Evolutionary conservation across 257 asterid species (phyloP).

Genomic region (Solanum chmielewskii): DNA sequence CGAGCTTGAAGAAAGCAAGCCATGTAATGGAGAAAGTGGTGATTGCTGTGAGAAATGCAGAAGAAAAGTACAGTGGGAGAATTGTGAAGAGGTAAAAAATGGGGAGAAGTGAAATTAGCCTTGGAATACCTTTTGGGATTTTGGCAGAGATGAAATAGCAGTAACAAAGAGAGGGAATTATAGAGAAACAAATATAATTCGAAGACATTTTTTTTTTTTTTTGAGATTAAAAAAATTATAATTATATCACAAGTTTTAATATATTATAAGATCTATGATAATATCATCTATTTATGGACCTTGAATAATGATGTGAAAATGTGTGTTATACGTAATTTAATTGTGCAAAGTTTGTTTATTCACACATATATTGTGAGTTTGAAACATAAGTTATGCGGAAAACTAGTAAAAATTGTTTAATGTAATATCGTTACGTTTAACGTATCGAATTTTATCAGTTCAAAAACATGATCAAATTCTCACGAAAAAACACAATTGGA

Average conservation of each 20-base stretch:
- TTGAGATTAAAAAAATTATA: not conserved
- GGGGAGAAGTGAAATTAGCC: constrained; percentile 11
- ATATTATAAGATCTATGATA: not conserved
- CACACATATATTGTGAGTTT: not conserved
- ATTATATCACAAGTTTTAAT: no score
- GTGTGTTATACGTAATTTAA: not conserved
- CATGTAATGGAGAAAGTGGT: constrained; percentile 53
- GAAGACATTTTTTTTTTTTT: not conserved
- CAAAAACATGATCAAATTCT: not conserved
- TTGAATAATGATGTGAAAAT: not conserved
- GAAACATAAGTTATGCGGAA: not conserved
- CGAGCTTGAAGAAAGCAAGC: constrained; percentile 66
- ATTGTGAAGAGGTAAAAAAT: not conserved
- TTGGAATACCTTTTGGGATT: constrained; percentile 15
- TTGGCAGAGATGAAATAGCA: constrained; percentile 32
- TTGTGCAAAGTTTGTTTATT: not conserved
- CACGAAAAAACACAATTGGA: accelerated
- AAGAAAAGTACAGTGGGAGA: constrained; percentile 24
- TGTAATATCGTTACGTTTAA: no score
- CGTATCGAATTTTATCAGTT: no score
- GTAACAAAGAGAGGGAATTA: constrained; percentile 19
- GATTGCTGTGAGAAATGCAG: constrained; percentile 7
- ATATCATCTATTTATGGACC: not conserved
- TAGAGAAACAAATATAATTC: constrained; percentile 5
- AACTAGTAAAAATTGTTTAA: not conserved